Conservation (phyloP, 1,284 basidiomycete species). For the Malassezia furfur region DNA sequence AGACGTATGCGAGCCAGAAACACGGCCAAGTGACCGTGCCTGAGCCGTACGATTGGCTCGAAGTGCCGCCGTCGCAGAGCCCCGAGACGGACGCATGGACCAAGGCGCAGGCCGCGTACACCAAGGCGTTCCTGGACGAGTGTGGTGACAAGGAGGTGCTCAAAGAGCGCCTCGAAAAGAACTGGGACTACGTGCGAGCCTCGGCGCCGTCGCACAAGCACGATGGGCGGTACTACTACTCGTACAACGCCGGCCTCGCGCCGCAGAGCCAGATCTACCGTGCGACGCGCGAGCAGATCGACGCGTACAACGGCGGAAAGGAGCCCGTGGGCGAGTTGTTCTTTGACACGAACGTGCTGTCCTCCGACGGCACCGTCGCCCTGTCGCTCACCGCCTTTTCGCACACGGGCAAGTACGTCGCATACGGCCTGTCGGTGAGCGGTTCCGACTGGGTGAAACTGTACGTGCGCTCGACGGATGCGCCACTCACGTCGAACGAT, state of each 20-base stretch:
- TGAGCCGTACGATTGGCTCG: constrained; percentile 46
- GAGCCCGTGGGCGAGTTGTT: constrained; percentile 37
- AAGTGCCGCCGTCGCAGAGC: constrained; percentile 38
- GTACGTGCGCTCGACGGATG: constrained; percentile 33
- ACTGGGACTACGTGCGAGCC: constrained; percentile 41
- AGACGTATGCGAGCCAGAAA: constrained; percentile 30
- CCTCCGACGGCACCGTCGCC: constrained; percentile 40
- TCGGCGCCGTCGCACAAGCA: constrained; percentile 37
- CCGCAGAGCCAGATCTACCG: constrained; percentile 39
- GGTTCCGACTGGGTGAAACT: constrained; percentile 44
- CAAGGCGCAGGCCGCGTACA: constrained; percentile 35
- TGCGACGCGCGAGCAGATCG: constrained; percentile 28
- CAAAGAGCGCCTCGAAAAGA: constrained; percentile 32
- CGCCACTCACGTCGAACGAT: constrained; percentile 28
- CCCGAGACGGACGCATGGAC: constrained; percentile 41
- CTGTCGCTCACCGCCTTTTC: constrained; percentile 36
- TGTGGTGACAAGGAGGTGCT: constrained; percentile 34
- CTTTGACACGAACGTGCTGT: constrained; percentile 43
- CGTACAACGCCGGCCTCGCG: constrained; percentile 41
- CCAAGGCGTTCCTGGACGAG: constrained; percentile 27
- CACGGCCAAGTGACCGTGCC: constrained; percentile 38
- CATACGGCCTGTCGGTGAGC: constrained; percentile 40
- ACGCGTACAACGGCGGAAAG: constrained; percentile 16
- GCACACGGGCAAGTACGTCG: constrained; percentile 36
- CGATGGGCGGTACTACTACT: constrained; percentile 42